A percentile compares a stretch with the other conserved stretches of the same genome.
phyloP scores from a whole-genome alignment of 2,329 filamentous ascomycete genomes.

The Hymenoscyphus fructigenus region DNA sequence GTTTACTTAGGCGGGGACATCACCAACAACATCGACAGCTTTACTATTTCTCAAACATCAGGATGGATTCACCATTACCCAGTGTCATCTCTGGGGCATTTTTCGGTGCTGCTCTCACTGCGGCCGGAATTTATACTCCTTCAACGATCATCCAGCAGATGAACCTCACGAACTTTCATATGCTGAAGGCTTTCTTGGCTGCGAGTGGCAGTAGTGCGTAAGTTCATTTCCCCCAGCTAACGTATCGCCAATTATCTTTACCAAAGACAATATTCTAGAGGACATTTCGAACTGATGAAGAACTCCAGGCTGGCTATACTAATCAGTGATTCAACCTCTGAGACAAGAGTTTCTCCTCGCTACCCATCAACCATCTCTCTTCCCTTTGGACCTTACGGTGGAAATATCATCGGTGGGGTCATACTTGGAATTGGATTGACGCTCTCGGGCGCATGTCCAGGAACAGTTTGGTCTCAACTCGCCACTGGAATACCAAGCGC shows the following conservation, averaged over 20 bases:
- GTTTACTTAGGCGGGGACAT: neutral
- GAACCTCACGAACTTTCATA: conserved; percentile 60
- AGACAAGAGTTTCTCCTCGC: conserved; percentile 45
- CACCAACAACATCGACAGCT: neutral
- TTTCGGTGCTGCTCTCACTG: conserved; percentile 62
- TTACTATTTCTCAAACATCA: neutral
- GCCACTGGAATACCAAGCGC: conserved; percentile 53
- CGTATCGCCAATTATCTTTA: too few relatives aligned
- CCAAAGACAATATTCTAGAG: neutral
- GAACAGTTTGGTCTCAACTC: conserved; percentile 62
- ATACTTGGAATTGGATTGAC: conserved; percentile 65
- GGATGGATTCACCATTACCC: conserved; percentile 6
- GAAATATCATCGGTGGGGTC: conserved; percentile 62
- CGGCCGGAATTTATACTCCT: conserved; percentile 60
- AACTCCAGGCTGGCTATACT: conserved; percentile 46
- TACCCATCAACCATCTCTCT: conserved; percentile 46
- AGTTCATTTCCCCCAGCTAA: conserved; percentile 28
- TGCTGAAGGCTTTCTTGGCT: conserved; percentile 63
- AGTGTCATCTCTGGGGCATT: conserved; percentile 46
- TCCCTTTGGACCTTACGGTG: conserved; percentile 51
- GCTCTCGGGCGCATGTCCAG: conserved; percentile 62
- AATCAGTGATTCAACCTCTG: conserved; percentile 43
- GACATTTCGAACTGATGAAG: neutral
- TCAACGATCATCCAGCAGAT: conserved; percentile 61
- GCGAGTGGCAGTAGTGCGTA: conserved; percentile 63